phyloP scores from a whole-genome alignment of 371 early-diverging fungal genomes.

The Mucor racemosus region DNA sequence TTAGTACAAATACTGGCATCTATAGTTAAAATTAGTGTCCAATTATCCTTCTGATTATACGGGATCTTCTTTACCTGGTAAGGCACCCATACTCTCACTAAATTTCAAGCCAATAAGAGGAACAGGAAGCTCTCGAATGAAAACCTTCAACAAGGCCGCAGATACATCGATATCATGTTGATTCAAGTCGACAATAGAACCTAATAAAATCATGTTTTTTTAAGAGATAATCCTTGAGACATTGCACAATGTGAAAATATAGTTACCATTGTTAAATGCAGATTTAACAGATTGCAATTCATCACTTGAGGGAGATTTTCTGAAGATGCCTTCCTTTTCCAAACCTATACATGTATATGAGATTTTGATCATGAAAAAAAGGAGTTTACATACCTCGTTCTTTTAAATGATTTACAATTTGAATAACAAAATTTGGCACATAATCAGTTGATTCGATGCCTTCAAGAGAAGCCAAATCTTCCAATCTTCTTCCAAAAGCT shows the following conservation, averaged over 20 bases:
- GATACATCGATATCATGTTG: constrained; percentile 81
- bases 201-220: constrained; percentile 13
- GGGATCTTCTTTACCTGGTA: constrained; percentile 38
- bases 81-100: constrained; percentile 37
- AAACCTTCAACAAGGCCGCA: constrained; percentile 85
- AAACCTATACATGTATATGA: constrained; percentile 54
- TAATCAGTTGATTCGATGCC: constrained; percentile 17
- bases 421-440: constrained; percentile 40
- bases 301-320: constrained; percentile 77
- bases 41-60: not conserved
- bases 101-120: constrained; percentile 68
- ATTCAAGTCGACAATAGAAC: constrained; percentile 57
- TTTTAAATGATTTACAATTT: constrained; percentile 37
- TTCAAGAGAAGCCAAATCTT: constrained; percentile 40
- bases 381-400: constrained; percentile 29
- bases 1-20: constrained; percentile 30
- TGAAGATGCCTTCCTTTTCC: constrained; percentile 86
- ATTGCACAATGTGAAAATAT: not conserved
- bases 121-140: constrained; percentile 81
- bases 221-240: not conserved
- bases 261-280: constrained; percentile 67
- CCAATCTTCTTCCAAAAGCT: constrained; percentile 43
- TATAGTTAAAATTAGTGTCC: not conserved
- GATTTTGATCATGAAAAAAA: not conserved
- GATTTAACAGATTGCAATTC: constrained; percentile 63